Evolutionary conservation across 2,329 filamentous ascomycete genomes (phyloP), one percentile per base, ranked within the genome.

Genomic region (Lachnellula arida): DNA sequence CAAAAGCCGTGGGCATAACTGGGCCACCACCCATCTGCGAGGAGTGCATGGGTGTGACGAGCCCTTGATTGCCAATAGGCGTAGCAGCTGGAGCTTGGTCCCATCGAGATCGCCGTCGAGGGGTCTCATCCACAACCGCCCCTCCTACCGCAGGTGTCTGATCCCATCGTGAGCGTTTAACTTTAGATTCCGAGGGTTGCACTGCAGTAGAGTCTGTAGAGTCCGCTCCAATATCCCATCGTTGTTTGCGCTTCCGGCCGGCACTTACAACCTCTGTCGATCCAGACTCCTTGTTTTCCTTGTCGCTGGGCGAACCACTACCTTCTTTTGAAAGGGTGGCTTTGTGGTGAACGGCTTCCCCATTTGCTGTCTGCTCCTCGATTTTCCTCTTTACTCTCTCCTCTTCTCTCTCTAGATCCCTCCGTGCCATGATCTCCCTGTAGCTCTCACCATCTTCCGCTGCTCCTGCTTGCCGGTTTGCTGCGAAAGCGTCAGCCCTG

Each of bases 401-500:
- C 74, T 99, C 94, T 75, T 99, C 94, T 62, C 91, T 85, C 74
- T 99, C 93, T 9, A 97, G 74, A 65, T 99, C 93, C 53, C 91
- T 88, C 63, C 87, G 79, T 63, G 90, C 87, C 93, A 99, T 97
- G 51, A 95, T 81, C 62, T 96, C 90, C 65, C 89, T 85, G 71
- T 97, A 99, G 58, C 85, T 93, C 59, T 88, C 80, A 17, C 89
- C 91, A 63, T 91, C 87, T 54, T 83, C 82, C 28, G 81, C 77
- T 23, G 81, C 81, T 56, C 84, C 85, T 48, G 81, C 83, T 70
- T 89, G 82, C 60, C 83, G 78, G 68, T 92, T 89, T 61, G 86
- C 83, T 25, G 89, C 88, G 68, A 96, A 96, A 32, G 91, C 87
- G 70, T 96, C 91, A 59, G 86, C 89, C 67, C 91, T 86, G 8